A percentile compares a stretch with the other conserved stretches of the same genome.
phyloP scores from a whole-genome alignment of 2,329 filamentous ascomycete species.

The Botryotinia globosa region DNA sequence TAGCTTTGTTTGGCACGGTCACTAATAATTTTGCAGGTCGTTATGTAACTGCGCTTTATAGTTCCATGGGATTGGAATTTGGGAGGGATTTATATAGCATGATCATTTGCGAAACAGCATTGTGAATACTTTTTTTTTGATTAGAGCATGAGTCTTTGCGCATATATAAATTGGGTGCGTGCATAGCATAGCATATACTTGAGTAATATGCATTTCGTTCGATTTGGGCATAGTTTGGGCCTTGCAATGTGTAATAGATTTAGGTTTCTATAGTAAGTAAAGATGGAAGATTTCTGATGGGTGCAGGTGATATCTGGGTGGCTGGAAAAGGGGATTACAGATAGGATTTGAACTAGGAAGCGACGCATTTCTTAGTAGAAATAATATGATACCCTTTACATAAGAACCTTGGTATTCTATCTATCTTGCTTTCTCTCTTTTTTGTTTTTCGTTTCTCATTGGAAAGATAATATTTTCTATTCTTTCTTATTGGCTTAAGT shows the following conservation, averaged over 20 bases:
- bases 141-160: slow-evolving; percentile 1
- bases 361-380: slow-evolving; percentile 9
- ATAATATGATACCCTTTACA: slow-evolving; percentile 5
- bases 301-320: not conserved
- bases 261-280: not conserved
- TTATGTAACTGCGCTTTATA: slow-evolving; percentile 32
- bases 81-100: not conserved
- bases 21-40: slow-evolving; percentile 25
- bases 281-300: not conserved
- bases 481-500: not conserved
- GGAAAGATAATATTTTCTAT: not conserved
- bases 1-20: not conserved
- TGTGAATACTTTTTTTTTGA: not conserved
- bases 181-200: not conserved
- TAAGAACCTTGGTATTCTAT: not conserved
- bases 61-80: not conserved
- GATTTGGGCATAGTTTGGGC: not conserved
- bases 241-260: not conserved
- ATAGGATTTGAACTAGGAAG: not conserved
- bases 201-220: not conserved
- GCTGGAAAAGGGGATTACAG: not conserved
- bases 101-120: not conserved
- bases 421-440: not conserved
- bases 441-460: not conserved
- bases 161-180: not conserved